Percentiles rank a stretch among this genome's conserved stretches.
Evolutionary conservation across 805 yeast genomes (phyloP).

Genomic region (Ogataea neopini): DNA sequence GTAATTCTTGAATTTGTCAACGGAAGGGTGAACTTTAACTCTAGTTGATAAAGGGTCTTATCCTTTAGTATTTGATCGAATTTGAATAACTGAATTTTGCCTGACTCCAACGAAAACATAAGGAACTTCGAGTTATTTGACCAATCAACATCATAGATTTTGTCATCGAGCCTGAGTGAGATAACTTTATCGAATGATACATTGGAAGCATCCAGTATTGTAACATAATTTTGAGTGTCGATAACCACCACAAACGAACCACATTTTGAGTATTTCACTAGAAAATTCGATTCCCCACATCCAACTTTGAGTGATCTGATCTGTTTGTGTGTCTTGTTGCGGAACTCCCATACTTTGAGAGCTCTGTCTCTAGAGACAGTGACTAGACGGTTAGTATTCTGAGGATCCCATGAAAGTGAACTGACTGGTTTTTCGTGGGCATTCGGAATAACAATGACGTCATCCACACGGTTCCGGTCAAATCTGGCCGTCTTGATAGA

Average conservation of each 20-base stretch:
- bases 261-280: constrained; percentile 40
- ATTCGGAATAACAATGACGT: constrained; percentile 38
- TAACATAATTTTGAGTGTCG: constrained; percentile 36
- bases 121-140: constrained; percentile 23
- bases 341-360: constrained; percentile 45
- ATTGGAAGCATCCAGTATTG: constrained; percentile 27
- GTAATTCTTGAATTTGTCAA: constrained; percentile 41
- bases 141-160: constrained; percentile 47
- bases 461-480: constrained; percentile 34
- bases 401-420: constrained; percentile 47
- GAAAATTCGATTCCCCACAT: constrained; percentile 10
- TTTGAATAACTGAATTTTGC: constrained; percentile 35
- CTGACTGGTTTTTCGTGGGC: constrained; percentile 45
- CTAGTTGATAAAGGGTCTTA: constrained; percentile 25
- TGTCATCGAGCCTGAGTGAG: constrained; percentile 22
- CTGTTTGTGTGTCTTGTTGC: constrained; percentile 32
- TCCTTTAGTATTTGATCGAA: constrained; percentile 10
- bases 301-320: constrained; percentile 12
- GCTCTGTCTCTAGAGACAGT: constrained; percentile 46
- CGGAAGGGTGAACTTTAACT: constrained; percentile 12
- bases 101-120: constrained; percentile 40
- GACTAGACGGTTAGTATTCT: constrained; percentile 41
- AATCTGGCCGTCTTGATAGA: constrained; percentile 43
- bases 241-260: constrained; percentile 43
- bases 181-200: constrained; percentile 33